phyloP scores from a whole-genome alignment of 352 stramenopile species.

The Phytophthora pisi region DNA sequence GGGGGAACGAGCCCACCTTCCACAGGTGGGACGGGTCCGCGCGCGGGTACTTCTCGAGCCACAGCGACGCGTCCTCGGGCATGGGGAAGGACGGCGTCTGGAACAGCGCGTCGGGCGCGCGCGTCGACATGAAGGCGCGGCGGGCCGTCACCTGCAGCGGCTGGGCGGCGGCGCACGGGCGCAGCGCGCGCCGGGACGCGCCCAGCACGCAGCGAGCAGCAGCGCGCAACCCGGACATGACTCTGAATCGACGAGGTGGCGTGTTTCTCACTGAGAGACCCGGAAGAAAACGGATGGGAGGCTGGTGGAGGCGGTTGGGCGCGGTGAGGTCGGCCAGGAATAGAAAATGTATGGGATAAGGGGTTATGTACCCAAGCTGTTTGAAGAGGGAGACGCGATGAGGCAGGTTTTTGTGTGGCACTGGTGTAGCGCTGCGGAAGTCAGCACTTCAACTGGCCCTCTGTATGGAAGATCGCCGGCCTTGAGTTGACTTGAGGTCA shows the following conservation, averaged over 20 bases:
- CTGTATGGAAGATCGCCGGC: background rate
- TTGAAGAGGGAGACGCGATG: background rate
- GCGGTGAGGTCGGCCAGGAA: background rate
- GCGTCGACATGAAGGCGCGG: conserved; percentile 75
- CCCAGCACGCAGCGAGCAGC: conserved; percentile 29
- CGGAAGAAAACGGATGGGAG: conserved; percentile 32
- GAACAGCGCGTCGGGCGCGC: conserved; percentile 63
- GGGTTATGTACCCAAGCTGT: background rate
- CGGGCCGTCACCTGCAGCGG: conserved; percentile 22
- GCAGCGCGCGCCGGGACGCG: conserved; percentile 9
- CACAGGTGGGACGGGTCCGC: conserved; percentile 71
- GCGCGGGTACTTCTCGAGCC: conserved; percentile 68
- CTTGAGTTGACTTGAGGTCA: background rate
- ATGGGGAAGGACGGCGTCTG: conserved; percentile 68
- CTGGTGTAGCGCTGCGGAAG: background rate
- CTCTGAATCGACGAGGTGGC: background rate
- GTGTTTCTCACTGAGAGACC: conserved; percentile 24
- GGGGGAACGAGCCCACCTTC: conserved; percentile 76
- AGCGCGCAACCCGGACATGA: conserved; percentile 36
- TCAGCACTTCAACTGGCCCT: conserved; percentile 1
- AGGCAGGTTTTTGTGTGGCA: background rate
- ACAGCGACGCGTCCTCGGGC: conserved; percentile 57
- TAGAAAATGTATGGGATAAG: background rate
- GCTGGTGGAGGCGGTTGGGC: conserved; percentile 4
- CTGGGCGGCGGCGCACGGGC: too few species aligned